Conservation (phyloP, 2,329 filamentous ascomycete species). For the Rhynchosporium graminicola region DNA sequence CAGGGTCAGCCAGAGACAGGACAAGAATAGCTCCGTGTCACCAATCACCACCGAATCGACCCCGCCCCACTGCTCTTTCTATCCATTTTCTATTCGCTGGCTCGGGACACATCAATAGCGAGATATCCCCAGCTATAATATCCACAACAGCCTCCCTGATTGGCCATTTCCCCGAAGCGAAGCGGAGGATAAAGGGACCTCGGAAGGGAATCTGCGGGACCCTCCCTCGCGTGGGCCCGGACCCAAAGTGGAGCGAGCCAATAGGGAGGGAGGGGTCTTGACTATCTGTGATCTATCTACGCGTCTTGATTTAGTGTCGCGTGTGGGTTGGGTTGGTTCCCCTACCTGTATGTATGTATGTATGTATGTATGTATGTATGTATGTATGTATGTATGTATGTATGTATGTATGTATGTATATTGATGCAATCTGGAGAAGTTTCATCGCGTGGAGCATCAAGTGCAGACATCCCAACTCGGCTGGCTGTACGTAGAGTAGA, state of each 20-base stretch:
- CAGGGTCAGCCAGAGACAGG: too few relatives aligned
- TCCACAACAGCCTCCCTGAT: background rate
- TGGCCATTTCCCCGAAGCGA: background rate
- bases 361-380: too few relatives aligned
- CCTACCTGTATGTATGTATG: too few relatives aligned
- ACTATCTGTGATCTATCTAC: too few relatives aligned
- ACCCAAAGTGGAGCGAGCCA: background rate
- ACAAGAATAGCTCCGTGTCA: background rate
- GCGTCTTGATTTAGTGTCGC: background rate
- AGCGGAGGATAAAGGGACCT: slow-evolving; percentile 5
- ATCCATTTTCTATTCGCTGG: background rate
- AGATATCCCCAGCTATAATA: background rate
- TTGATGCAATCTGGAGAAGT: background rate
- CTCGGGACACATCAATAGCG: slow-evolving; percentile 5
- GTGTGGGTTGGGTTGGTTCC: background rate
- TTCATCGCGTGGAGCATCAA: background rate
- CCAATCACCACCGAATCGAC: background rate
- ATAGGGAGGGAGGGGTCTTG: too few relatives aligned
- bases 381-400: too few relatives aligned
- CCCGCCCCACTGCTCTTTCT: background rate
- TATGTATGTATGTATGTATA: too few relatives aligned
- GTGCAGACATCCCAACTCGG: background rate
- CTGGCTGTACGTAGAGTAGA: too few relatives aligned
- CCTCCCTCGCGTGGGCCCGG: too few relatives aligned
- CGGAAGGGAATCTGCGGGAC: background rate